Evolutionary conservation across 345 rosid genomes (phyloP).

Genomic region (Geranium brycei): DNA sequence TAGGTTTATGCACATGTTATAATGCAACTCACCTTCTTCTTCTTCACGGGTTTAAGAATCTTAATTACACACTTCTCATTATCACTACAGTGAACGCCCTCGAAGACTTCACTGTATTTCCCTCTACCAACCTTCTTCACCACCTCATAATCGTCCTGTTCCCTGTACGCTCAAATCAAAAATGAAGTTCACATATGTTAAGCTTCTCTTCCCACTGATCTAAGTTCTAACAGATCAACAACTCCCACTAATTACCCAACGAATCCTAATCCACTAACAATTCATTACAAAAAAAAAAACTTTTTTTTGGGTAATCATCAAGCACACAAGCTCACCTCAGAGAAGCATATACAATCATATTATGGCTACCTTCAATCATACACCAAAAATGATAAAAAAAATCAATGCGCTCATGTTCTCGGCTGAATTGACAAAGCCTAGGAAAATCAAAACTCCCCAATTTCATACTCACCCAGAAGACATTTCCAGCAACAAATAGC

Average conservation of each 20-base stretch:
- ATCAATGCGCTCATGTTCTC: not conserved
- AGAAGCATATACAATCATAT: too few species aligned
- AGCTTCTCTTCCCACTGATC: too few species aligned
- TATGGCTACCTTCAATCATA: too few species aligned
- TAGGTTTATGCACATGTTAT: too few species aligned
- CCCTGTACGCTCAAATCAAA: constrained; percentile 30
- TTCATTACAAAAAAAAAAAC: not conserved
- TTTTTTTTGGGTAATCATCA: not conserved
- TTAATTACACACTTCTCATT: constrained; percentile 79
- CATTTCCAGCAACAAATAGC: too few species aligned
- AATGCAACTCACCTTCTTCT: constrained; percentile 65
- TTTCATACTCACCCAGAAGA: too few species aligned
- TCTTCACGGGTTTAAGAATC: constrained; percentile 94
- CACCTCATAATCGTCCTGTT: constrained; percentile 32
- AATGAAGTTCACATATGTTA: too few species aligned
- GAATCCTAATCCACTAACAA: not conserved
- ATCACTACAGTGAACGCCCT: constrained; percentile 72
- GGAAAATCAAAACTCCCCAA: too few species aligned
- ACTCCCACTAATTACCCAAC: not conserved
- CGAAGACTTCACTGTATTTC: constrained; percentile 19
- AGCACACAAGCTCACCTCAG: not conserved
- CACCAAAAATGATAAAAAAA: not conserved
- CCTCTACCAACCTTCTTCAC: too few species aligned
- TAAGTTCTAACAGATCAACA: too few species aligned
- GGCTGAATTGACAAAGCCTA: too few species aligned